Evolutionary conservation across 306 rosid genomes (phyloP), one percentile per base, ranked within the genome.

Genomic region (Acacia melanoxylon): DNA sequence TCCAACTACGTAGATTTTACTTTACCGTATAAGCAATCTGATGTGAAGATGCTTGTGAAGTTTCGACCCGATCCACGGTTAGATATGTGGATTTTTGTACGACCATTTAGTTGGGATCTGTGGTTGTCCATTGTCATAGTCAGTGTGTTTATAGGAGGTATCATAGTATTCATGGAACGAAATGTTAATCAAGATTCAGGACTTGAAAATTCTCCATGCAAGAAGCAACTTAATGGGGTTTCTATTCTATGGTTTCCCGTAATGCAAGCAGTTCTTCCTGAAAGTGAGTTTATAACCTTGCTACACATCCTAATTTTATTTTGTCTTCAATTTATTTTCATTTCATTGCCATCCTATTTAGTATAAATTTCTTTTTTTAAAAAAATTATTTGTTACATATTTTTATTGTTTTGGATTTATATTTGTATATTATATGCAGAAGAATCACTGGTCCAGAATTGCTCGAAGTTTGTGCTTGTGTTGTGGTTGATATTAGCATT

Each of bases 101-200:
- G 67, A 3, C 83, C 83, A 7, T 80, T 72, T 62, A 62, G 74
- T n/a, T 72, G 78, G 83, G 74, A 73, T 62, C 74, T 73, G 14
- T 80, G 83, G 74, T 5, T 73, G 41, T 44, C 54, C 41, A 46
- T 72, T 22, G 2, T 2, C 5, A 1, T 63, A 2, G 13, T 13
- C 10, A 20, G 44, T 48, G 2, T 52, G 15, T 46, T 45, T 17
- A 80, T 73, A 1, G 83, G 83, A 72, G 74, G 66, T 5, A 10
- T 40, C 8, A 61, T 80, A 31, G 14, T 12, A 12, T 31, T 72
- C 83, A 80, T 73, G 79, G 79, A 80, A 73, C 83, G 83, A 7
- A 46, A 62, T 19, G 70, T 14, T 3, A 42, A 7, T 2, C 20
- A 42, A 25, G 67, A 42, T 40, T 54, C 68, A 13, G 37, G 5